Percentiles rank a stretch among this genome's conserved stretches.
Evolutionary conservation across 177 flowering plant genomes (phyloP).

Genomic region (Vitis hybrid): DNA sequence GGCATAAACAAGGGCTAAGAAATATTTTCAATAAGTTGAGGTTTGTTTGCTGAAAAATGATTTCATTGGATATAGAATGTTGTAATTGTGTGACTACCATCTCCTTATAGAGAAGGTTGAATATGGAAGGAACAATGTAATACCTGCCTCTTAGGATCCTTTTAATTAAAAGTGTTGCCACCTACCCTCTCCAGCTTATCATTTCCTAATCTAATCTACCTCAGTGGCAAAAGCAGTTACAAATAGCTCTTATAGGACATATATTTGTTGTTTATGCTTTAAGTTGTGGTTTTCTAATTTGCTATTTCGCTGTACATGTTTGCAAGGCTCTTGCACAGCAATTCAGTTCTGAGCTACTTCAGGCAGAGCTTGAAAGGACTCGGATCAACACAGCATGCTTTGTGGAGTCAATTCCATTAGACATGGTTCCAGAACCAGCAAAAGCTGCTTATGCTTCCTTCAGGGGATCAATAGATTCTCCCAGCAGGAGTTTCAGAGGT

Average conservation of each 20-base stretch:
- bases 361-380: constrained; percentile 86
- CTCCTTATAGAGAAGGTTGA: too few species aligned
- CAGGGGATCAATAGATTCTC: constrained; percentile 66
- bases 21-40: too few species aligned
- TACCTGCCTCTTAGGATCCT: too few species aligned
- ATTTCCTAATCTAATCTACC: too few species aligned
- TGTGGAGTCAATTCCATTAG: constrained; percentile 68
- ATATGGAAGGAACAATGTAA: too few species aligned
- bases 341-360: constrained; percentile 82
- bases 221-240: not conserved
- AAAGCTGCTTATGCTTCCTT: constrained; percentile 73
- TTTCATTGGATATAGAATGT: too few species aligned
- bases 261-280: not conserved
- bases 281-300: not conserved
- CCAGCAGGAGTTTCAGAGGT: constrained; percentile 53
- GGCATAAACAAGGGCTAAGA: too few species aligned
- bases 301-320: not conserved
- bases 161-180: too few species aligned
- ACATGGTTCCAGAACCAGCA: constrained; percentile 71
- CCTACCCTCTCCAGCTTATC: not conserved
- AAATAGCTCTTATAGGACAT: not conserved
- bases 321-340: constrained; percentile 93
- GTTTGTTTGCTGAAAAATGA: too few species aligned
- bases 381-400: constrained; percentile 92
- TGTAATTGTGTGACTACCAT: too few species aligned